A percentile compares a stretch with the other conserved stretches of the same genome.
These are phyloP conservation scores for Dissophora ornata DNA, from an alignment of 192 early-diverging fungal species.

Conservation along the genomic window DNA sequence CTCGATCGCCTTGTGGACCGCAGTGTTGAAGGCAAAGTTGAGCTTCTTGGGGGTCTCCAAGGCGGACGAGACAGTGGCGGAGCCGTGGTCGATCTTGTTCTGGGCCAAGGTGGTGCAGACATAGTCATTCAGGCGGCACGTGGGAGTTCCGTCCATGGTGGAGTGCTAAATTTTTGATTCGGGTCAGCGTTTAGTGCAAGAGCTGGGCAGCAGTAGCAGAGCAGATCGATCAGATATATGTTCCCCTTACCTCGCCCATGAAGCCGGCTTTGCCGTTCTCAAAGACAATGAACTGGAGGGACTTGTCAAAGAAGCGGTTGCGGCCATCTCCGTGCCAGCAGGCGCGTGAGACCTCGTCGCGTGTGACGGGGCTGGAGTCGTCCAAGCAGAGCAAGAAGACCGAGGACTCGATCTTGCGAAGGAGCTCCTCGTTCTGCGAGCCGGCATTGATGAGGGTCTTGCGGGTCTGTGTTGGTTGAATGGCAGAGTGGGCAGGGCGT, in stretches of 20 bases:
- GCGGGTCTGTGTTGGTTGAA: conserved; percentile 59
- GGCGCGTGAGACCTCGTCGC: conserved; percentile 86
- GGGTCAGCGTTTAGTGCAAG: no score
- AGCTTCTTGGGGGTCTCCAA: conserved; percentile 78
- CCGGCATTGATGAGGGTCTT: conserved; percentile 71
- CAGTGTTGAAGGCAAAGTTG: conserved; percentile 74
- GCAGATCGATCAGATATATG: no score
- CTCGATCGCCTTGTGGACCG: conserved; percentile 70
- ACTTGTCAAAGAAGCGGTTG: conserved; percentile 98
- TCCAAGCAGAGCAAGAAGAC: conserved; percentile 94
- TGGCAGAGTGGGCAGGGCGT: no score
- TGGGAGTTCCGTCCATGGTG: conserved; percentile 95
- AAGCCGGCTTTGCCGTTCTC: conserved; percentile 98
- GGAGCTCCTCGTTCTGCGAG: conserved; percentile 74
- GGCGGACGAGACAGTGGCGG: conserved; percentile 58
- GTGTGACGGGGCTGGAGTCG: conserved; percentile 85
- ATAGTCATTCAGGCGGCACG: conserved; percentile 89
- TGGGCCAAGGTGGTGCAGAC: conserved; percentile 68
- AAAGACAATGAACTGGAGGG: conserved; percentile 95
- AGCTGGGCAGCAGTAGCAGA: no score
- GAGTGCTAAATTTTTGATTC: conserved; percentile 76
- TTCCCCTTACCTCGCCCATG: conserved; percentile 82
- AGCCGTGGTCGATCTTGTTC: conserved; percentile 82
- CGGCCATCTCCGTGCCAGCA: conserved; percentile 97
- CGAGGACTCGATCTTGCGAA: conserved; percentile 88